phyloP scores from a whole-genome alignment of 2,329 filamentous ascomycete species.

The Ceratocystis colombiana region DNA sequence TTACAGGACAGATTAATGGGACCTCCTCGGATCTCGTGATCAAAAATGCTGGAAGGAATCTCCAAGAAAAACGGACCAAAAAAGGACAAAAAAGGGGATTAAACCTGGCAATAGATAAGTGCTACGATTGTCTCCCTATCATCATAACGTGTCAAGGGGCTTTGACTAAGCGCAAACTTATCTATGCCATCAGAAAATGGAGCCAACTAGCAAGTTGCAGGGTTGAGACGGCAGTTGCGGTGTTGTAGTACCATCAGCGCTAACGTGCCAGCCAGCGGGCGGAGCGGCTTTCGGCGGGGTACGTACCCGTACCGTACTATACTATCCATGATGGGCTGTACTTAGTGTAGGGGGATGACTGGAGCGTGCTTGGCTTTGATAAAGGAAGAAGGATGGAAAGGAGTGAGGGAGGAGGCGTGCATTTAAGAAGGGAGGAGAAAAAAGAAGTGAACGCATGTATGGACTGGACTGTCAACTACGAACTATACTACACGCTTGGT shows the following conservation, averaged over 20 bases:
- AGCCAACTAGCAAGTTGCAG: neutral
- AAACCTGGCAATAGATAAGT: neutral
- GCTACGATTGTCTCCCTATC: neutral
- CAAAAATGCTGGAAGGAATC: conserved; percentile 14
- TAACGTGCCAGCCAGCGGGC: neutral
- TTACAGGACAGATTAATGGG: conserved; percentile 1
- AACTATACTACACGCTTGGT: too few relatives aligned
- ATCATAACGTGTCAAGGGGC: neutral
- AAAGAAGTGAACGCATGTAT: neutral
- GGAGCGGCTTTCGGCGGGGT: conserved; percentile 13
- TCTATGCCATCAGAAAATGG: conserved; percentile 5
- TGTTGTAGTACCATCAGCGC: neutral
- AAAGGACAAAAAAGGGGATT: neutral
- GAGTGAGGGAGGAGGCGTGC: neutral
- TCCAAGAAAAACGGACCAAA: neutral
- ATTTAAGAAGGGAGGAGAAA: neutral
- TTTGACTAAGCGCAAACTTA: conserved; percentile 1
- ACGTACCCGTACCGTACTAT: neutral
- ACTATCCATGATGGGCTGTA: too few relatives aligned
- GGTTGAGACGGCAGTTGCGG: neutral
- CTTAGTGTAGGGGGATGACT: too few relatives aligned
- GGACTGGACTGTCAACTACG: neutral
- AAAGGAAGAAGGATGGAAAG: conserved; percentile 3
- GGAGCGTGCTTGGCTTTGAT: conserved; percentile 2
- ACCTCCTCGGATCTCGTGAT: conserved; percentile 5